These are phyloP conservation scores for Cyberlindnera euphorbiiphila DNA, from an alignment of 805 yeast species.

Conservation along the genomic window DNA sequence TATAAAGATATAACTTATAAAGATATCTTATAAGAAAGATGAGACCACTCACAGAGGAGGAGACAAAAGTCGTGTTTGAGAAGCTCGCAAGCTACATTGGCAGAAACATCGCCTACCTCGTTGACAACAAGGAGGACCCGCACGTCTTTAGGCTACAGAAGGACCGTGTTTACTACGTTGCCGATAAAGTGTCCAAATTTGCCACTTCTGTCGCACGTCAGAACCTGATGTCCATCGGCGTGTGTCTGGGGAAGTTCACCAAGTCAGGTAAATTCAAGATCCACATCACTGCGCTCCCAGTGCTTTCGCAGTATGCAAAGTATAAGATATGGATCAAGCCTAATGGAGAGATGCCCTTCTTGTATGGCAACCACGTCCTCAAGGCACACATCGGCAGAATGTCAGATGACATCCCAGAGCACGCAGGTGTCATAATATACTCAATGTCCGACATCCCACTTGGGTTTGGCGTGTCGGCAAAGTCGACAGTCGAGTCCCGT, in stretches of 20 bases:
- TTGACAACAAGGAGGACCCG: conserved; percentile 74
- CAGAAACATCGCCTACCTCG: conserved; percentile 83
- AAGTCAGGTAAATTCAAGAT: conserved; percentile 95
- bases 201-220: conserved; percentile 91
- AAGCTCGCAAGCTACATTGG: conserved; percentile 96
- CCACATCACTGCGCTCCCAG: conserved; percentile 86
- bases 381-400: conserved; percentile 96
- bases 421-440: conserved; percentile 88
- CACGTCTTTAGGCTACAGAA: conserved; percentile 95
- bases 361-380: conserved; percentile 93
- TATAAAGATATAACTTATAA: no score
- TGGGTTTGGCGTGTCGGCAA: conserved; percentile 94
- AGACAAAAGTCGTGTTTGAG: conserved; percentile 92
- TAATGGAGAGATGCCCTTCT: conserved; percentile 97
- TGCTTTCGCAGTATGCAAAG: conserved; percentile 82
- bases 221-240: conserved; percentile 87
- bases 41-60: conserved; percentile 97
- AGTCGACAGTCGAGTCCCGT: conserved; percentile 84
- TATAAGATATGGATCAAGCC: conserved; percentile 94
- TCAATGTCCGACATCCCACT: conserved; percentile 91
- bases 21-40: no score
- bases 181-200: conserved; percentile 73
- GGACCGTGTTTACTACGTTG: conserved; percentile 92
- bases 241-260: conserved; percentile 94
- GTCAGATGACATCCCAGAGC: conserved; percentile 97